Conservation (phyloP, 2,329 filamentous ascomycete genomes). For the Colletotrichum sp. region DNA sequence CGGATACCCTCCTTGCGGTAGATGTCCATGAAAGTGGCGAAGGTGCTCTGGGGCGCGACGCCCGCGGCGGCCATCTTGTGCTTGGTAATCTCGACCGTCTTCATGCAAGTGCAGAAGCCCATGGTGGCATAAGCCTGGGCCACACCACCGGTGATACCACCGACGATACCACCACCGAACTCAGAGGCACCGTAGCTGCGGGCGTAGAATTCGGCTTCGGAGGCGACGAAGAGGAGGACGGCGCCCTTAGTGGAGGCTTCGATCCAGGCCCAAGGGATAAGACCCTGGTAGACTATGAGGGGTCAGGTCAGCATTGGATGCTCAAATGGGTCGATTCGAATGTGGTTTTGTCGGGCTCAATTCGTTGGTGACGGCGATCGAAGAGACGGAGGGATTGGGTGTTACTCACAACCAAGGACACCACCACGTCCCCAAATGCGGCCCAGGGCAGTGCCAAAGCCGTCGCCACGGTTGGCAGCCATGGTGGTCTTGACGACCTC, state of each 20-base stretch:
- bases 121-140: conserved; percentile 99
- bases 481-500: conserved; percentile 99
- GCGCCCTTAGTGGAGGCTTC: conserved; percentile 99
- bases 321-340: neutral
- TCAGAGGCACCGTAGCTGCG: conserved; percentile 81
- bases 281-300: conserved; percentile 89
- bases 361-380: neutral
- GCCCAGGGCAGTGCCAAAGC: conserved; percentile 79
- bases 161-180: conserved; percentile 86
- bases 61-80: conserved; percentile 89
- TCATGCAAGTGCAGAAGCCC: conserved; percentile 99
- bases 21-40: conserved; percentile 95
- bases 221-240: conserved; percentile 97
- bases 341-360: neutral
- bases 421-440: conserved; percentile 96
- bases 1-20: conserved; percentile 92
- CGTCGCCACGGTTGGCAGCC: conserved; percentile 93
- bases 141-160: conserved; percentile 92
- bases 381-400: neutral
- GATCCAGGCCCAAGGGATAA: conserved; percentile 99
- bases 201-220: conserved; percentile 96
- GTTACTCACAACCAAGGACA: conserved; percentile 84
- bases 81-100: conserved; percentile 99
- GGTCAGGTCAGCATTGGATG: conserved; percentile 27
- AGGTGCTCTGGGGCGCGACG: conserved; percentile 86